These are phyloP conservation scores for Taxillus chinensis DNA, from an alignment of 164 flowering plant genomes.

Conservation along the genomic window DNA sequence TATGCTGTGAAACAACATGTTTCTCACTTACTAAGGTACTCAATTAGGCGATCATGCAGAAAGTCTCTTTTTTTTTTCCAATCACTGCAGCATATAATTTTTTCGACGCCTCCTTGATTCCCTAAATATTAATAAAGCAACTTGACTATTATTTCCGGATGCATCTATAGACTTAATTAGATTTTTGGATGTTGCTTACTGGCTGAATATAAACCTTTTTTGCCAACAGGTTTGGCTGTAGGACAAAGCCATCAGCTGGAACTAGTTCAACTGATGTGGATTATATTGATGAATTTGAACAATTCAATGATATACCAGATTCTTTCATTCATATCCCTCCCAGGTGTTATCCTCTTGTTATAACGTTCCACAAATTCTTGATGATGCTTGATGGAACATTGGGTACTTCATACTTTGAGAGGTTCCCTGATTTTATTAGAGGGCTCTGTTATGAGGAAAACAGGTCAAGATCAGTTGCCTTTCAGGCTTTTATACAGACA, in stretches of 20 bases:
- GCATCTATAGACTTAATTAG: too few relatives aligned
- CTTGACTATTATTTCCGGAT: too few relatives aligned
- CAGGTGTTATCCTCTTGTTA: constrained; percentile 49
- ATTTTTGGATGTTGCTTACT: too few relatives aligned
- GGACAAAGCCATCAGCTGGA: constrained; percentile 15
- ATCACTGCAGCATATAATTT: too few relatives aligned
- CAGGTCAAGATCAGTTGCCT: constrained; percentile 28
- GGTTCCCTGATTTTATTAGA: constrained; percentile 28
- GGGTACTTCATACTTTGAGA: constrained; percentile 47
- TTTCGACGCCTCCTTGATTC: too few relatives aligned
- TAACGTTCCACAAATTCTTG: constrained; percentile 63
- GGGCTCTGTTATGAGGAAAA: constrained; percentile 10
- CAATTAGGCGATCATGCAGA: not conserved
- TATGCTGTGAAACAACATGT: constrained; percentile 55
- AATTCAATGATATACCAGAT: constrained; percentile 50
- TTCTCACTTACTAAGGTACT: constrained; percentile 47
- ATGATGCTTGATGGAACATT: constrained; percentile 75
- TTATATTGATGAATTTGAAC: constrained; percentile 27
- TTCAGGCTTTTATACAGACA: constrained; percentile 31
- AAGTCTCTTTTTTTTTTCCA: too few relatives aligned
- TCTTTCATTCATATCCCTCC: constrained; percentile 34
- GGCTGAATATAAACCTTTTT: not conserved
- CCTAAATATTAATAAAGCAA: too few relatives aligned
- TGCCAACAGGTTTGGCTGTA: constrained; percentile 32
- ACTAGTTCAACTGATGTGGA: constrained; percentile 23